Evolutionary conservation across 2,329 filamentous ascomycete species (phyloP).

Genomic region (Alternaria hordeiaustralica): DNA sequence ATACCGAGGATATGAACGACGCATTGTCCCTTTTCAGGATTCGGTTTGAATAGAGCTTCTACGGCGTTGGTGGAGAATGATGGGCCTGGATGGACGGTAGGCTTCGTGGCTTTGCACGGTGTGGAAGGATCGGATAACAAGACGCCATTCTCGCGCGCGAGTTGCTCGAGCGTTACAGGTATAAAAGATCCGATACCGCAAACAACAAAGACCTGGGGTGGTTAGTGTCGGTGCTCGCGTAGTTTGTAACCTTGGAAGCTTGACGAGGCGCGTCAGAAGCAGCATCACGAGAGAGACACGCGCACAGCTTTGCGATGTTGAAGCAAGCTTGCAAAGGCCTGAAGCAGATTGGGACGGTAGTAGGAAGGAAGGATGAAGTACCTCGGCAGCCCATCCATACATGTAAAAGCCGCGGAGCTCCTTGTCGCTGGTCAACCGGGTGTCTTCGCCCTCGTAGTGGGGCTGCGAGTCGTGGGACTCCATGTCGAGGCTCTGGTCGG

Average conservation of each 20-base stretch:
- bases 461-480: conserved; percentile 46
- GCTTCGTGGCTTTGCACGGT: conserved; percentile 74
- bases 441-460: conserved; percentile 83
- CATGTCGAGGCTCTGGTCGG: conserved; percentile 41
- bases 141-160: conserved; percentile 90
- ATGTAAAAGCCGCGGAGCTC: conserved; percentile 95
- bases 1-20: conserved; percentile 80
- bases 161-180: conserved; percentile 90
- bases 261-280: background rate
- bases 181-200: conserved; percentile 89
- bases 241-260: background rate
- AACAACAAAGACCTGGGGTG: conserved; percentile 76
- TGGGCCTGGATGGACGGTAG: conserved; percentile 46
- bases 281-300: background rate
- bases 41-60: conserved; percentile 26
- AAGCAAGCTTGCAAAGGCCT: background rate
- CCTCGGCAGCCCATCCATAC: conserved; percentile 92
- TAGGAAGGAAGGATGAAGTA: conserved; percentile 16
- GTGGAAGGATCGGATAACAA: conserved; percentile 77
- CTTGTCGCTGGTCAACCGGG: conserved; percentile 81
- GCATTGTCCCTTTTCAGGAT: conserved; percentile 65
- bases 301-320: background rate
- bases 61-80: conserved; percentile 23
- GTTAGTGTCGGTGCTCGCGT: conserved; percentile 9
- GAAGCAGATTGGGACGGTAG: background rate